Evolutionary conservation across 148 eudicot species (phyloP).

Genomic region (Simmondsia chinensis): DNA sequence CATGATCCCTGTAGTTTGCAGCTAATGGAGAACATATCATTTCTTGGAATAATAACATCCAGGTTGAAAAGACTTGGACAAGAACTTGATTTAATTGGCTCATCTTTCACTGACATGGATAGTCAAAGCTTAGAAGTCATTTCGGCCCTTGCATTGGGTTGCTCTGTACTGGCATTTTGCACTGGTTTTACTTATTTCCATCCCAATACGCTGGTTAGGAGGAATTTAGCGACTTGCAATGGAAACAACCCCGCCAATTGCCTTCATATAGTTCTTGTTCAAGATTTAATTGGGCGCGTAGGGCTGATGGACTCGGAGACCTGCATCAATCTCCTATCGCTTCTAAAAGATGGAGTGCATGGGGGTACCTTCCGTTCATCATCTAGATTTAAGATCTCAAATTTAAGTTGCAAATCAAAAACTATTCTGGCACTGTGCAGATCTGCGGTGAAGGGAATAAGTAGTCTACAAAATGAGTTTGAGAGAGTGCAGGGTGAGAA

Average conservation of each 20-base stretch:
- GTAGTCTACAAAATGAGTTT: conserved; percentile 29
- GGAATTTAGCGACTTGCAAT: conserved; percentile 4
- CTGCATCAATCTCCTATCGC: conserved; percentile 32
- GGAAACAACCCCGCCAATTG: conserved; percentile 19
- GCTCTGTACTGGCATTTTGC: conserved; percentile 67
- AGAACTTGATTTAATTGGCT: conserved; percentile 56
- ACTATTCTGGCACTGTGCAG: conserved; percentile 28
- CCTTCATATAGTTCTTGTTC: conserved; percentile 30
- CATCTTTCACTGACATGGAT: conserved; percentile 59
- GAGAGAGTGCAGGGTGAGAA: conserved; percentile 11
- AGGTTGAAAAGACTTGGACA: conserved; percentile 38
- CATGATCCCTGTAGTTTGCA: conserved; percentile 5
- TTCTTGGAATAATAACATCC: conserved; percentile 32
- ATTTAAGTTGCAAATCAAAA: conserved; percentile 23
- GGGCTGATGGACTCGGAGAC: conserved; percentile 37
- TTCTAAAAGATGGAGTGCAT: conserved; percentile 30
- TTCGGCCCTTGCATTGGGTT: conserved; percentile 44
- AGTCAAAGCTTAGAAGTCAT: conserved; percentile 35
- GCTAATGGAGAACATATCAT: conserved; percentile 7
- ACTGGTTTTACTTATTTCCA: conserved; percentile 35
- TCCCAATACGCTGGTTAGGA: conserved; percentile 10
- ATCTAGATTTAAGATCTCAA: conserved; percentile 20
- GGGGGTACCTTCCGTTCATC: conserved; percentile 14
- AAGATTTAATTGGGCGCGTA: conserved; percentile 48
- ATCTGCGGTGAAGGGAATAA: conserved; percentile 31